A percentile compares a stretch with the other conserved stretches of the same genome.
These are phyloP conservation scores for Colletotrichum brevisporum DNA, from an alignment of 2,329 filamentous ascomycete genomes.

Conservation along the genomic window DNA sequence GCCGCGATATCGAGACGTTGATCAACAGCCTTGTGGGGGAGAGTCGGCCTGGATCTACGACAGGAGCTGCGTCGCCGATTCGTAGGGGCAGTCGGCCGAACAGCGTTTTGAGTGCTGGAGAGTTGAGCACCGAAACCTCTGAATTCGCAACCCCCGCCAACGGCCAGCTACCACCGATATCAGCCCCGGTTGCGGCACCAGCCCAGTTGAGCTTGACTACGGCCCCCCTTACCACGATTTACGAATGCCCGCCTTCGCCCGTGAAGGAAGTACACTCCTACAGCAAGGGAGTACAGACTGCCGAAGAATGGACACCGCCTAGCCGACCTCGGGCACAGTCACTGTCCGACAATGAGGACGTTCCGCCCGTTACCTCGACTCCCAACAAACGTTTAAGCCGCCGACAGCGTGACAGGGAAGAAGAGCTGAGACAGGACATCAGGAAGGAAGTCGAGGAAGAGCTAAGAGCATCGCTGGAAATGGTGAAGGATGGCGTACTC, in stretches of 20 bases:
- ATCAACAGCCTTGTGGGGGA: conserved; percentile 88
- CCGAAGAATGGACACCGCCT: conserved; percentile 77
- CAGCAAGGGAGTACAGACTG: conserved; percentile 96
- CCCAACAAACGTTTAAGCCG: conserved; percentile 83
- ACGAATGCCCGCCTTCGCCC: conserved; percentile 83
- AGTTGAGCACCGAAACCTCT: conserved; percentile 82
- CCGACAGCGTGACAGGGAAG: conserved; percentile 85
- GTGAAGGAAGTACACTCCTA: conserved; percentile 92
- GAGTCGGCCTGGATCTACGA: conserved; percentile 79
- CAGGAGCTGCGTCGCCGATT: conserved; percentile 76
- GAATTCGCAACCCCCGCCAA: conserved; percentile 67
- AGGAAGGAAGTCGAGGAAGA: conserved; percentile 95
- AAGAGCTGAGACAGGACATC: conserved; percentile 88
- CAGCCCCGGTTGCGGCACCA: conserved; percentile 53
- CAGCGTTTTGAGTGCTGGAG: conserved; percentile 86
- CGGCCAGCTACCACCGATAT: conserved; percentile 53
- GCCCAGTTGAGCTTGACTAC: conserved; percentile 79
- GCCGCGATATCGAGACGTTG: conserved; percentile 85
- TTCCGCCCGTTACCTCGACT: conserved; percentile 67
- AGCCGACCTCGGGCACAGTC: conserved; percentile 68
- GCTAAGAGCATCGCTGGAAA: conserved; percentile 78
- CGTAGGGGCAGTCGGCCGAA: conserved; percentile 83
- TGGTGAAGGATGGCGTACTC: conserved; percentile 65
- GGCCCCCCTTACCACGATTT: conserved; percentile 80
- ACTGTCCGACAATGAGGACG: conserved; percentile 75